Conservation (phyloP, 2,329 filamentous ascomycete genomes). For the Cladophialophora immunda region DNA sequence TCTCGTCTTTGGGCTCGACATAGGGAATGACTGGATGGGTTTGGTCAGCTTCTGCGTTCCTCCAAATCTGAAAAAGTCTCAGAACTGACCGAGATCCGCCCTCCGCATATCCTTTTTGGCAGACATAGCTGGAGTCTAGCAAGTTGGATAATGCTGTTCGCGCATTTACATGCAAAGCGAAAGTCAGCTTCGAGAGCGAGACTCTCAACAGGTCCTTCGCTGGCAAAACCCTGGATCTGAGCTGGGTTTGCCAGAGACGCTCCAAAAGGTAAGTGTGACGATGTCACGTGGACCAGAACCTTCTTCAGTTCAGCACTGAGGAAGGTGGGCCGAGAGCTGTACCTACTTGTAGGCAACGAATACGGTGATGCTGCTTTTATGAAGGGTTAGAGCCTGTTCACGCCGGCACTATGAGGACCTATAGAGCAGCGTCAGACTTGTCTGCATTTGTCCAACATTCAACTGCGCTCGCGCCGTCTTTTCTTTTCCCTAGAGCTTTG, state of each 20-base stretch:
- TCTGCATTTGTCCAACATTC: background rate
- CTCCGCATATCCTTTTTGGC: constrained; percentile 79
- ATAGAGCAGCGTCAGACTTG: background rate
- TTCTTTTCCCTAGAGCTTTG: background rate
- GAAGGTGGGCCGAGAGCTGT: background rate
- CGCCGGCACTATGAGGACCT: background rate
- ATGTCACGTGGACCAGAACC: background rate
- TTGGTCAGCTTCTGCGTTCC: constrained; percentile 11
- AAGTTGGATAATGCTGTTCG: background rate
- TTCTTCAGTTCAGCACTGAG: too few relatives aligned
- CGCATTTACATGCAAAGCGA: background rate
- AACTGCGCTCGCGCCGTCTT: background rate
- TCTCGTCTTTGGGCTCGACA: constrained; percentile 75
- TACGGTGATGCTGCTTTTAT: background rate
- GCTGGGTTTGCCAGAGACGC: background rate
- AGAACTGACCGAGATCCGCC: constrained; percentile 71
- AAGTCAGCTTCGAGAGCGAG: background rate
- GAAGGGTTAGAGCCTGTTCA: background rate
- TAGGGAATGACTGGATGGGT: constrained; percentile 79
- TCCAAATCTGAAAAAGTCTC: background rate
- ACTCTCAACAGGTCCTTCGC: background rate
- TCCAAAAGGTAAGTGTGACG: background rate
- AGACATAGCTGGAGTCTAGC: constrained; percentile 60
- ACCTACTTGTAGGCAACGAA: too few relatives aligned
- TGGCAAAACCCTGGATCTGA: background rate